phyloP scores from a whole-genome alignment of 805 yeast genomes.

The Saccharomyces eubayanus region DNA sequence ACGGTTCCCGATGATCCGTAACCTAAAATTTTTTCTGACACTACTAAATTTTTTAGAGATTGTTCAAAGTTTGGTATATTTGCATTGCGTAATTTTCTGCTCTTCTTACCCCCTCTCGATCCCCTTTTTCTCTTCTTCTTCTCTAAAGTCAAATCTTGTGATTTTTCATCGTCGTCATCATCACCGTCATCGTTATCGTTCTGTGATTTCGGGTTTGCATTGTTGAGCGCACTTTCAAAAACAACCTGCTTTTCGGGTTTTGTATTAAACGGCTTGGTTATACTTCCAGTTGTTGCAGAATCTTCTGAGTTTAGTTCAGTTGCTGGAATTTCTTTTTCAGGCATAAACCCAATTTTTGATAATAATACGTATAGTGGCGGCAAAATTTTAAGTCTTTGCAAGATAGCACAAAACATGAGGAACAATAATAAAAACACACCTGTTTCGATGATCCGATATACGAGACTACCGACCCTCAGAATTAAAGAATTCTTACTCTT shows the following conservation, averaged over 20 bases:
- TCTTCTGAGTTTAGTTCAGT: not conserved
- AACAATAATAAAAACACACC: conserved; percentile 32
- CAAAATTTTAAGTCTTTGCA: conserved; percentile 27
- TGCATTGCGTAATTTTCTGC: conserved; percentile 27
- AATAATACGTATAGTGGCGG: conserved; percentile 29
- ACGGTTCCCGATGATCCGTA: conserved; percentile 97
- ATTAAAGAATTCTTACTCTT: conserved; percentile 10
- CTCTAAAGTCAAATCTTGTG: conserved; percentile 8
- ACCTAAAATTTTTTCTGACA: conserved; percentile 75
- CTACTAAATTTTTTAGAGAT: conserved; percentile 43
- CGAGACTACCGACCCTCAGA: conserved; percentile 22
- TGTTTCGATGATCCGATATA: conserved; percentile 34
- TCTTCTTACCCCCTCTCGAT: conserved; percentile 70
- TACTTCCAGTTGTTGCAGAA: not conserved
- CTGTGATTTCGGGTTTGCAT: not conserved
- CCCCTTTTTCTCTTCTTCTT: conserved; percentile 70
- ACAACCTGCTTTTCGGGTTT: not conserved
- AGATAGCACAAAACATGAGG: conserved; percentile 20
- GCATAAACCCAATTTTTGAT: conserved; percentile 28
- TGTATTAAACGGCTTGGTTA: not conserved
- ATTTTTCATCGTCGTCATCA: conserved; percentile 5
- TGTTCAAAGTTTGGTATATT: conserved; percentile 12
- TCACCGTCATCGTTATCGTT: conserved; percentile 5
- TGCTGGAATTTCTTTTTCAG: conserved; percentile 17
- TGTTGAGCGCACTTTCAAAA: not conserved